Percentiles rank a stretch among this genome's conserved stretches.
These are phyloP conservation scores for Annona squamosa DNA, from an alignment of 164 flowering plant species.

Conservation along the genomic window DNA sequence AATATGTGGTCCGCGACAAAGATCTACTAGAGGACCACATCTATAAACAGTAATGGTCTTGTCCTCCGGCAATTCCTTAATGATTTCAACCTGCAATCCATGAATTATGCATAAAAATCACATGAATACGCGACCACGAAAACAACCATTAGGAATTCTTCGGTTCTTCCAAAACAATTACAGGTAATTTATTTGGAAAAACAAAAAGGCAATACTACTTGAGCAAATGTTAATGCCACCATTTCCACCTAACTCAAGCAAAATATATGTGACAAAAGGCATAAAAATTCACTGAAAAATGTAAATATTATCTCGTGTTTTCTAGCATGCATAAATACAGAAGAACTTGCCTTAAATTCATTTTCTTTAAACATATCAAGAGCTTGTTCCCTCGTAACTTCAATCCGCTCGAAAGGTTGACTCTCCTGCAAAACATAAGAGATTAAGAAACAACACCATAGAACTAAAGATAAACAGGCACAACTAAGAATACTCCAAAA, in stretches of 20 bases:
- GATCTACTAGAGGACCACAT: conserved; percentile 97
- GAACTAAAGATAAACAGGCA: not conserved
- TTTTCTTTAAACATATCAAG: conserved; percentile 95
- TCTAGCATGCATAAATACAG: not conserved
- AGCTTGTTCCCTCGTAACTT: conserved; percentile 84
- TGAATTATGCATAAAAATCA: not conserved
- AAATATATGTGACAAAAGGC: too few relatives aligned
- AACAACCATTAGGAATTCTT: too few relatives aligned
- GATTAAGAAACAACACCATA: not conserved
- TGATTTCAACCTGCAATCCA: conserved; percentile 68
- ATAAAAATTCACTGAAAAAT: too few relatives aligned
- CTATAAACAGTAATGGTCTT: conserved; percentile 98
- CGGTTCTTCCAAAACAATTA: too few relatives aligned
- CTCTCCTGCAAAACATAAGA: conserved; percentile 50
- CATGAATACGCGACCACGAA: not conserved
- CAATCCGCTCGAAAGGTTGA: conserved; percentile 98
- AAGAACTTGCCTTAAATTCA: conserved; percentile 58
- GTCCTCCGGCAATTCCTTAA: conserved; percentile 81
- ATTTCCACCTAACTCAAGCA: not conserved
- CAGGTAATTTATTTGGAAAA: too few relatives aligned
- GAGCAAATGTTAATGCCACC: too few relatives aligned
- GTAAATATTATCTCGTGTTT: too few relatives aligned
- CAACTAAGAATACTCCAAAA: not conserved
- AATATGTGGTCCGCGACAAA: conserved; percentile 99
- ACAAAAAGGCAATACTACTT: too few relatives aligned